A percentile compares a stretch with the other conserved stretches of the same genome.
These are phyloP conservation scores for Aspergillus pseudoviridinutans DNA, from an alignment of 2,329 filamentous ascomycete genomes.

Conservation along the genomic window DNA sequence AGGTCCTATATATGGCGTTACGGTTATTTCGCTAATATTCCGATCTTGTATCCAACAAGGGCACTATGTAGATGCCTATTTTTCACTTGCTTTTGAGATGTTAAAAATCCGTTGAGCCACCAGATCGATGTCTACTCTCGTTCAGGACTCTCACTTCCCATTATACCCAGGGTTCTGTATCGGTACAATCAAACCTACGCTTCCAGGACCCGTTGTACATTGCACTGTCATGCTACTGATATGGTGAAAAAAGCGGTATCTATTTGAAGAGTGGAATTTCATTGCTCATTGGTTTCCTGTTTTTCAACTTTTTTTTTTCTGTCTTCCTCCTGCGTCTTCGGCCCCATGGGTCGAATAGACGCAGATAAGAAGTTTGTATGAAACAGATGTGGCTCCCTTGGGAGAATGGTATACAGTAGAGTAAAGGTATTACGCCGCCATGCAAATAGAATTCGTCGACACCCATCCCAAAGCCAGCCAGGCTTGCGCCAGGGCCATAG, in stretches of 20 bases:
- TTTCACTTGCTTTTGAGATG: not conserved
- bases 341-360: not conserved
- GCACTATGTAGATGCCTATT: not conserved
- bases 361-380: slow-evolving; percentile 1
- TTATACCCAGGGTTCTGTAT: not conserved
- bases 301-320: slow-evolving; percentile 7
- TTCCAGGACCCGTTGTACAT: not conserved
- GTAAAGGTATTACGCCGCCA: slow-evolving; percentile 14
- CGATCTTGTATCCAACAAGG: not conserved
- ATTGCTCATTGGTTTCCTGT: slow-evolving; percentile 4
- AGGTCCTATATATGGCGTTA: not conserved
- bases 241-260: not conserved
- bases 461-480: not conserved
- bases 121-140: not conserved
- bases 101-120: not conserved
- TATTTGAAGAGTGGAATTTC: slow-evolving; percentile 16
- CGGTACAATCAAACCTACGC: not conserved
- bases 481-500: not conserved
- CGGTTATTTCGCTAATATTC: not conserved
- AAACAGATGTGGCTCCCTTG: slow-evolving; percentile 3
- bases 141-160: not conserved
- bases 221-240: not conserved
- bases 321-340: slow-evolving; percentile 2
- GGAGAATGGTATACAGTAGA: slow-evolving; percentile 14
- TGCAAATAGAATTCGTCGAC: slow-evolving; percentile 16